These are phyloP conservation scores for Heimioporus retisporus DNA, from an alignment of 1,284 basidiomycete species.

Conservation along the genomic window DNA sequence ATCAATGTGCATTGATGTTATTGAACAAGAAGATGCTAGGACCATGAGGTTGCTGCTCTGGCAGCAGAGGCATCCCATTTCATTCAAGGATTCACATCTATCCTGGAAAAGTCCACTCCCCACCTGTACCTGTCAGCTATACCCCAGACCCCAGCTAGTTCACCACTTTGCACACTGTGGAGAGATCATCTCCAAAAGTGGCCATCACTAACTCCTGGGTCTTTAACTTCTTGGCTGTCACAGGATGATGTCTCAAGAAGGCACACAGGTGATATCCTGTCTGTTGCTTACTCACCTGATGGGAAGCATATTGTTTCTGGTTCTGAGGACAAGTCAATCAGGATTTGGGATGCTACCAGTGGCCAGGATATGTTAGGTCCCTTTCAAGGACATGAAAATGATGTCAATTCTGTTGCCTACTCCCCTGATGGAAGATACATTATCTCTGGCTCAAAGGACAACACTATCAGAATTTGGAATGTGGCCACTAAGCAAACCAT, in stretches of 20 bases:
- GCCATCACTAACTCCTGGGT: background rate
- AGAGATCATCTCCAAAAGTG: background rate
- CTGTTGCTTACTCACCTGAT: background rate
- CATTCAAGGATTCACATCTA: background rate
- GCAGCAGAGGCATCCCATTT: background rate
- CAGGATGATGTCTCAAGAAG: background rate
- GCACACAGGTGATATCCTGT: background rate
- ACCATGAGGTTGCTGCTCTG: background rate
- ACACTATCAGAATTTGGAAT: no score
- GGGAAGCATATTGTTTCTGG: no score
- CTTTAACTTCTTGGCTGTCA: background rate
- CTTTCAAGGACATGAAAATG: no score
- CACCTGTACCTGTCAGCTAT: no score
- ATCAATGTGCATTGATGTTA: background rate
- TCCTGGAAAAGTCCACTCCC: background rate
- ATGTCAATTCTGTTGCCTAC: no score
- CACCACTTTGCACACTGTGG: background rate
- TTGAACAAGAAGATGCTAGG: background rate
- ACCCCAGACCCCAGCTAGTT: no score
- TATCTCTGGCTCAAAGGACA: no score
- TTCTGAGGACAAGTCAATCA: no score
- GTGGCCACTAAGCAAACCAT: no score
- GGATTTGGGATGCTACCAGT: no score
- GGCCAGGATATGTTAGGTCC: no score
- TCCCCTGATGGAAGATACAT: no score